Percentiles rank a stretch among this genome's conserved stretches.
Conservation (phyloP, 768 basidiomycete species). For the Coprinopsis marcescibilis region DNA sequence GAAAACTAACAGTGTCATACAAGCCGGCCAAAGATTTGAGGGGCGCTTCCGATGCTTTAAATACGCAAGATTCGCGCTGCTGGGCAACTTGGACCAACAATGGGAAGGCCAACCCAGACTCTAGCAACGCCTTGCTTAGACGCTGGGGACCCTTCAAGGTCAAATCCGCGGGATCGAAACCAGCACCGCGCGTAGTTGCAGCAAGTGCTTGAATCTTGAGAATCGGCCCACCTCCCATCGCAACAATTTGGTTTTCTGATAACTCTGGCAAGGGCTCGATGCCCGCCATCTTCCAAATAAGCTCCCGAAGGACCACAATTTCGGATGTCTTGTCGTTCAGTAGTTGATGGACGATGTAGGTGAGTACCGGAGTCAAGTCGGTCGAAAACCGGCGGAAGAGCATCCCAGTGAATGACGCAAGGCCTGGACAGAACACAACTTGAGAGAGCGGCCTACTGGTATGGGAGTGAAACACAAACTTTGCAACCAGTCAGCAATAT, state of each 20-base stretch:
- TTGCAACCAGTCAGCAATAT: slow-evolving; percentile 86
- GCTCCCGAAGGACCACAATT: slow-evolving; percentile 84
- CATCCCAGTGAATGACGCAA: slow-evolving; percentile 91
- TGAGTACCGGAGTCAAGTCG: slow-evolving; percentile 77
- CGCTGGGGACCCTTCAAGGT: slow-evolving; percentile 60
- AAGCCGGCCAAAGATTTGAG: slow-evolving; percentile 82
- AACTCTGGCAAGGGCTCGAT: slow-evolving; percentile 88
- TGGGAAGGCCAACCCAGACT: slow-evolving; percentile 75
- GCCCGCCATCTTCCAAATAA: slow-evolving; percentile 94
- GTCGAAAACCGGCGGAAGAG: slow-evolving; percentile 83
- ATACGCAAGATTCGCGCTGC: slow-evolving; percentile 82
- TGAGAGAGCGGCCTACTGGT: slow-evolving; percentile 12
- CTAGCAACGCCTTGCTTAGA: slow-evolving; percentile 59
- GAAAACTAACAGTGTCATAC: slow-evolving; percentile 75
- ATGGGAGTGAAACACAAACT: slow-evolving; percentile 49
- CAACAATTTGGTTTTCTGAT: slow-evolving; percentile 80
- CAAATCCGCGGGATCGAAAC: slow-evolving; percentile 61
- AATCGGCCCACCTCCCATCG: slow-evolving; percentile 87
- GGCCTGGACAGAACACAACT: slow-evolving; percentile 41
- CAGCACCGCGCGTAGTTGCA: slow-evolving; percentile 69
- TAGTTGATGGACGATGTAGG: slow-evolving; percentile 89
- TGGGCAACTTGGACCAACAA: slow-evolving; percentile 90
- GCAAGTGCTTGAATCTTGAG: slow-evolving; percentile 86
- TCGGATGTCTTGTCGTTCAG: slow-evolving; percentile 80
- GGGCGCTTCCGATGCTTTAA: slow-evolving; percentile 65